Evolutionary conservation across 2,329 filamentous ascomycete genomes (phyloP).

Genomic region (Diaporthe batatas): DNA sequence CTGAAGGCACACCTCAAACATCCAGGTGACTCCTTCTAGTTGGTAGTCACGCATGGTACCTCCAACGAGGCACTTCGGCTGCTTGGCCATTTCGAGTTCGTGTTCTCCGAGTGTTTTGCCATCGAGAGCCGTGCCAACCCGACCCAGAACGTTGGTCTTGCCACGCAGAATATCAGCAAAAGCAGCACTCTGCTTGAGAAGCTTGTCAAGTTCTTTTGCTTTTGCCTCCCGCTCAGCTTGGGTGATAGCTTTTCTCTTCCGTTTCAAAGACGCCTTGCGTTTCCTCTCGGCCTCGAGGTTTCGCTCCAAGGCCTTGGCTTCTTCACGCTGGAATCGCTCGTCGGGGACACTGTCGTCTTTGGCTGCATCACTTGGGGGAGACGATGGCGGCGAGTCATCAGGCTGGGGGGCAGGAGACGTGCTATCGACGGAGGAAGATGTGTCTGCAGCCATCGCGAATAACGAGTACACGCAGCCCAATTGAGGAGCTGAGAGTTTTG

Average conservation of each 20-base stretch:
- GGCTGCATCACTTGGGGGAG: slow-evolving; percentile 50
- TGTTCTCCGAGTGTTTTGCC: slow-evolving; percentile 72
- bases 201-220: slow-evolving; percentile 69
- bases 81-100: slow-evolving; percentile 82
- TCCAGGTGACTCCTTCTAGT: slow-evolving; percentile 93
- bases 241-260: slow-evolving; percentile 63
- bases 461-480: neutral
- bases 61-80: slow-evolving; percentile 83
- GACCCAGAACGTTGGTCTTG: slow-evolving; percentile 73
- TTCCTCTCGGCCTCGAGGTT: slow-evolving; percentile 65
- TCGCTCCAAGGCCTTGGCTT: slow-evolving; percentile 59
- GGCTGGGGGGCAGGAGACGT: slow-evolving; percentile 12
- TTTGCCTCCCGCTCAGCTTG: slow-evolving; percentile 69
- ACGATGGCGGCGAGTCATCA: slow-evolving; percentile 54
- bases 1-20: slow-evolving; percentile 84
- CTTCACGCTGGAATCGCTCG: slow-evolving; percentile 54
- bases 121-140: slow-evolving; percentile 71
- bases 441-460: slow-evolving; percentile 34
- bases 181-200: slow-evolving; percentile 70
- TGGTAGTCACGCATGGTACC: slow-evolving; percentile 96
- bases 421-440: slow-evolving; percentile 13
- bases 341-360: slow-evolving; percentile 46
- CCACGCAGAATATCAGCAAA: slow-evolving; percentile 74
- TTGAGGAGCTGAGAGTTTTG: neutral
- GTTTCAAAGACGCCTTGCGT: slow-evolving; percentile 55